A percentile compares a stretch with the other conserved stretches of the same genome.
phyloP scores from a whole-genome alignment of 2,329 filamentous ascomycete genomes.

The Aspergillus floridensis region DNA sequence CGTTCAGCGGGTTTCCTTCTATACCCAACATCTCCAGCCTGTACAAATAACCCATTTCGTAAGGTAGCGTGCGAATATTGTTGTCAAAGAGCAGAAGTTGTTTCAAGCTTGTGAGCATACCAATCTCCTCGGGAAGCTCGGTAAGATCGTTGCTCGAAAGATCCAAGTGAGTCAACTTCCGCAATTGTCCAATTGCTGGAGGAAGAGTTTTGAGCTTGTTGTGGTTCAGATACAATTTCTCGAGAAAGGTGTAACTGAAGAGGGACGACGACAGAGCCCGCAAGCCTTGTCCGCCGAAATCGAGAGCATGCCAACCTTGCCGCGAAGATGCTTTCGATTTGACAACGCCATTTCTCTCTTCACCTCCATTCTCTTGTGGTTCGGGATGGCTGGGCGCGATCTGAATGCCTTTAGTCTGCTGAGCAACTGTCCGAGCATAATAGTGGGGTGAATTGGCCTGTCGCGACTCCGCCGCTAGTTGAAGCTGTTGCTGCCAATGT shows the following conservation, averaged over 20 bases:
- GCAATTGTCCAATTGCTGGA: constrained; percentile 74
- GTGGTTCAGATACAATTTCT: constrained; percentile 87
- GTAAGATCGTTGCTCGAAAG: constrained; percentile 82
- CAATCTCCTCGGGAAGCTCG: constrained; percentile 82
- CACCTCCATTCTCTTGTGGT: constrained; percentile 49
- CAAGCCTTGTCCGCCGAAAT: constrained; percentile 93
- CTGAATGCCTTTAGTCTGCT: constrained; percentile 47
- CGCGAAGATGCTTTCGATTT: constrained; percentile 56
- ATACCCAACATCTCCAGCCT: constrained; percentile 86
- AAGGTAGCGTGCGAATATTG: constrained; percentile 74
- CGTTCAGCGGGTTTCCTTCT: constrained; percentile 82
- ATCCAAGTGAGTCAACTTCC: constrained; percentile 79
- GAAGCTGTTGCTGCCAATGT: constrained; percentile 87
- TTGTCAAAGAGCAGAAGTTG: constrained; percentile 89
- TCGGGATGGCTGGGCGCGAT: constrained; percentile 48
- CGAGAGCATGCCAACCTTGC: constrained; percentile 88
- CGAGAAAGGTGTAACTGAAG: constrained; percentile 85
- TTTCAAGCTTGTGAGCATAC: constrained; percentile 93
- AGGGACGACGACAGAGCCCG: constrained; percentile 75
- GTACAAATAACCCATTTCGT: constrained; percentile 84
- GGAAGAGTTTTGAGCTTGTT: constrained; percentile 86
- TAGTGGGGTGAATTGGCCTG: constrained; percentile 69
- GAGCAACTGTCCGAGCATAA: constrained; percentile 56
- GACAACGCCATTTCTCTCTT: constrained; percentile 64
- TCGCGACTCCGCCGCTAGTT: constrained; percentile 71